Conservation (phyloP, 345 rosid genomes). For the Diplotaxis tenuifolia region DNA sequence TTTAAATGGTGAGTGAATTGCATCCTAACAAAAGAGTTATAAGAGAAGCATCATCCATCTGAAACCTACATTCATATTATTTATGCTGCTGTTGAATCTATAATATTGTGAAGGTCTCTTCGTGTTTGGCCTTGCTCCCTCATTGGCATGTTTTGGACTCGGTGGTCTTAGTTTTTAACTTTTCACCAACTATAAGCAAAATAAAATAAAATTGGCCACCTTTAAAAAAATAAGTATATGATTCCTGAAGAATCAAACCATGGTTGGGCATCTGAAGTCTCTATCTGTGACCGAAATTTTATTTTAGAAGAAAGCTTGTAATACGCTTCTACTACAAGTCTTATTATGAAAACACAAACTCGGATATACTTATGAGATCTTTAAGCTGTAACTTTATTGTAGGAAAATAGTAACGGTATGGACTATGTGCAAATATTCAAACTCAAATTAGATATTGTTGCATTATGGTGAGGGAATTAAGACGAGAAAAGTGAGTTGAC, state of each 20-base stretch:
- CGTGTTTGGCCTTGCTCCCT: conserved; percentile 35
- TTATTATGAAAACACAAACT: not conserved
- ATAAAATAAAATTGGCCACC: too few species aligned
- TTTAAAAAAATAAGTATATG: too few species aligned
- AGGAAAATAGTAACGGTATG: conserved; percentile 8
- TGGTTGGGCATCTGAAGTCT: too few species aligned
- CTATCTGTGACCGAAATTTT: too few species aligned
- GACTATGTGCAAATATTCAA: conserved; percentile 1
- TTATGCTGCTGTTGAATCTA: not conserved
- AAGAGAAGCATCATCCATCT: not conserved
- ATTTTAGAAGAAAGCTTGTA: not conserved
- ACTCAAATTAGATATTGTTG: conserved; percentile 10
- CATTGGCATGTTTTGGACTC: conserved; percentile 35
- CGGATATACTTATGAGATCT: not conserved
- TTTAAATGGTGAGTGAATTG: not conserved
- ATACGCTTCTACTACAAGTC: not conserved
- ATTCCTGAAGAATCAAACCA: too few species aligned
- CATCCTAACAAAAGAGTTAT: not conserved
- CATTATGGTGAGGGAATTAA: not conserved
- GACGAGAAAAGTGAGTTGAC: conserved; percentile 14
- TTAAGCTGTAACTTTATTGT: not conserved
- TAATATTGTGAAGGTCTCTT: conserved; percentile 42
- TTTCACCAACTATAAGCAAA: too few species aligned
- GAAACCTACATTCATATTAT: not conserved
- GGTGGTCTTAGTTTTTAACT: too few species aligned